Conservation (phyloP, 2,329 filamentous ascomycete genomes). For the Aspergillus texensis region DNA sequence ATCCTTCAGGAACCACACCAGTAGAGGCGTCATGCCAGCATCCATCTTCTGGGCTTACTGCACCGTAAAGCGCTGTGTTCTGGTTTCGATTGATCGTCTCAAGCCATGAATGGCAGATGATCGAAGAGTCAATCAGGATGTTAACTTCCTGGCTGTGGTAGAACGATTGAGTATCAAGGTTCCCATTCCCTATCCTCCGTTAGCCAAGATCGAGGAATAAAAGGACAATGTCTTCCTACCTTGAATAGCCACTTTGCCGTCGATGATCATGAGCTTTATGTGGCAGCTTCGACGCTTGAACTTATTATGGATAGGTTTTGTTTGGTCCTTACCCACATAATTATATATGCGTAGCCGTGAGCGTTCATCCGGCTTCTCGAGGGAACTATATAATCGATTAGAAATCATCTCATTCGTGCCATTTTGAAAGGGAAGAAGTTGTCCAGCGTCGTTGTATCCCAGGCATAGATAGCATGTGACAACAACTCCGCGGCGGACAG, state of each 20-base stretch:
- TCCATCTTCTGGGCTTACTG: conserved; percentile 57
- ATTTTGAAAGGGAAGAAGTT: conserved; percentile 74
- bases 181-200: conserved; percentile 61
- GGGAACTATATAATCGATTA: conserved; percentile 58
- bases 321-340: conserved; percentile 76
- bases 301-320: conserved; percentile 65
- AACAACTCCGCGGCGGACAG: conserved; percentile 67
- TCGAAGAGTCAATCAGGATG: conserved; percentile 68
- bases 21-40: conserved; percentile 61
- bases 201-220: neutral
- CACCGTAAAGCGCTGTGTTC: conserved; percentile 65
- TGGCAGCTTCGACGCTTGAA: conserved; percentile 71
- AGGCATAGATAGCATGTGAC: conserved; percentile 74
- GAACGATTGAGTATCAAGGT: conserved; percentile 80
- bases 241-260: conserved; percentile 68
- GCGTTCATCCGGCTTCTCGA: conserved; percentile 56
- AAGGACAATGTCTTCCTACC: conserved; percentile 35
- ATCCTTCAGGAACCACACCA: conserved; percentile 52
- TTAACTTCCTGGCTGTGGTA: conserved; percentile 79
- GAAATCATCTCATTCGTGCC: conserved; percentile 75
- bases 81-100: conserved; percentile 66
- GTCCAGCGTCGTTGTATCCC: conserved; percentile 77
- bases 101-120: conserved; percentile 65
- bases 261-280: conserved; percentile 75
- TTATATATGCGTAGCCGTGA: conserved; percentile 63